Conservation (phyloP, 1,139 yeast genomes). For the Lizanozyma gosingica region DNA sequence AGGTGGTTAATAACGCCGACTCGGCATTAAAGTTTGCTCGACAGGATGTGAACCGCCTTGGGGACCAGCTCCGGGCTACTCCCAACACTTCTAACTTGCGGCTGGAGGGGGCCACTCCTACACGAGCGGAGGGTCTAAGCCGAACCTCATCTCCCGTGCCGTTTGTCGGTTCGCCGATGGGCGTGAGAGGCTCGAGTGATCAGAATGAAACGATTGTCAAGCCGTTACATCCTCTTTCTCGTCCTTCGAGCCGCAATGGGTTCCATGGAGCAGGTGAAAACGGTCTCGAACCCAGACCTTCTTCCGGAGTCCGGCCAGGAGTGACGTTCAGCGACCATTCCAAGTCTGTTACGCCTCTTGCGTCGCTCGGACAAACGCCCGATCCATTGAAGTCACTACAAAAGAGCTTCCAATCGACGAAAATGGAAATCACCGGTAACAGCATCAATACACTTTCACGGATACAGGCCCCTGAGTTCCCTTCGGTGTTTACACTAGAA, state of each 20-base stretch:
- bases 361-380: slow-evolving; percentile 1
- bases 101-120: not conserved
- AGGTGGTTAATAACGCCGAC: slow-evolving; percentile 25
- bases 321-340: not conserved
- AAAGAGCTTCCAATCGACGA: slow-evolving; percentile 1
- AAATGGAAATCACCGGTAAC: slow-evolving; percentile 13
- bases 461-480: not conserved
- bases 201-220: not conserved
- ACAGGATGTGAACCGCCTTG: not conserved
- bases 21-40: not conserved
- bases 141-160: not conserved
- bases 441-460: slow-evolving; percentile 8
- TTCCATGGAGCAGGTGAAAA: no score
- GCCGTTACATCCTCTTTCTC: not conserved
- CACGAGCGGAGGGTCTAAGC: not conserved
- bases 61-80: slow-evolving; percentile 2
- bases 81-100: not conserved
- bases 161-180: not conserved
- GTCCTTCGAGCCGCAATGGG: not conserved
- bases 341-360: not conserved
- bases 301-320: not conserved
- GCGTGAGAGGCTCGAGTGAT: not conserved
- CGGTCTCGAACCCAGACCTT: not conserved
- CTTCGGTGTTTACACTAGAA: slow-evolving; percentile 14
- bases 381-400: not conserved